Evolutionary conservation across 1,284 basidiomycete species (phyloP).

Genomic region (Wallemia mellicola): DNA sequence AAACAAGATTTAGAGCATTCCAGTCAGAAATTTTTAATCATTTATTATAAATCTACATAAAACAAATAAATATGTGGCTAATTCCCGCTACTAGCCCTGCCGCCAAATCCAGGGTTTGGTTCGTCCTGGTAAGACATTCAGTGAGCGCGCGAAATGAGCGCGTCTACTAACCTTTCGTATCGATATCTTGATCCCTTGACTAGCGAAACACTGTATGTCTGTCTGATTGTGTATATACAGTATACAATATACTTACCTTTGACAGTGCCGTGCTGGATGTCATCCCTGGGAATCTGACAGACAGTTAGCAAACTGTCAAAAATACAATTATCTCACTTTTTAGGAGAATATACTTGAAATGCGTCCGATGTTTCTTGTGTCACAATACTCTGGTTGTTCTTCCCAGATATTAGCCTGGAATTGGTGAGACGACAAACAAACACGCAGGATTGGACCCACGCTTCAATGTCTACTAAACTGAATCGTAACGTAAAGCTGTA

Average conservation of each 20-base stretch:
- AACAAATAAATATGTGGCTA: background rate
- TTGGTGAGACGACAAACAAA: background rate
- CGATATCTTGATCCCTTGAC: background rate
- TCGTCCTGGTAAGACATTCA: background rate
- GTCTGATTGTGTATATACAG: background rate
- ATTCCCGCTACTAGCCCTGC: background rate
- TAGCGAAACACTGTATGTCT: background rate
- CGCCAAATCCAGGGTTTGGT: background rate
- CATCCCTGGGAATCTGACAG: background rate
- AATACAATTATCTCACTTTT: background rate
- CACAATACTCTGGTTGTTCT: background rate
- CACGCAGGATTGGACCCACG: background rate
- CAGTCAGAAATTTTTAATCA: background rate
- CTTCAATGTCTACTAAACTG: background rate
- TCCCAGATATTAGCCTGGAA: background rate
- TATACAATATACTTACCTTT: background rate
- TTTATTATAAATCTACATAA: background rate
- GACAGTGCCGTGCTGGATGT: background rate
- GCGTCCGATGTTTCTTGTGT: background rate
- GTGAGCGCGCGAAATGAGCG: background rate
- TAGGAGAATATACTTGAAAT: background rate
- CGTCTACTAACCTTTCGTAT: background rate
- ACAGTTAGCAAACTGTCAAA: background rate
- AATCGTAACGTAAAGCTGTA: background rate
- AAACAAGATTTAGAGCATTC: background rate